Conservation (phyloP, 1,284 basidiomycete genomes). For the Cutaneotrichosporon dermatis region DNA sequence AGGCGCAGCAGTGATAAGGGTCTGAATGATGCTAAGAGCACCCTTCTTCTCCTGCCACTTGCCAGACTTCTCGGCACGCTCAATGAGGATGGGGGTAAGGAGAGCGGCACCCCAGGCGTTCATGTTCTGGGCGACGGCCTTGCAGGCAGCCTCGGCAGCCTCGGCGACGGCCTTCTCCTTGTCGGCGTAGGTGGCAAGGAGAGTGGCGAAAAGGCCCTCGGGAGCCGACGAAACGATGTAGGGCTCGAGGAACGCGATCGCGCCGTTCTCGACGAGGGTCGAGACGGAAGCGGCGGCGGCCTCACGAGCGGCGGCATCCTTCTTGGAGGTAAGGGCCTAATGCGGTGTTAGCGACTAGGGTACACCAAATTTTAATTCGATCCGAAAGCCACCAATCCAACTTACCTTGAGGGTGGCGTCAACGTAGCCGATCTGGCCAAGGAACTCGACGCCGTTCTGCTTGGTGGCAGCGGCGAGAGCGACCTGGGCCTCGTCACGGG, state of each 20-base stretch:
- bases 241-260: conserved; percentile 83
- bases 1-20: conserved; percentile 81
- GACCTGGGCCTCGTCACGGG: conserved; percentile 65
- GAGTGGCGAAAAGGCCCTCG: conserved; percentile 67
- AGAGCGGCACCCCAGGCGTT: conserved; percentile 84
- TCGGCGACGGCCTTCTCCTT: conserved; percentile 68
- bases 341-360: conserved; percentile 4
- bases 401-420: conserved; percentile 70
- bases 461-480: conserved; percentile 68
- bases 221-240: conserved; percentile 66
- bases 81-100: conserved; percentile 71
- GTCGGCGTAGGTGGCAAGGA: conserved; percentile 86
- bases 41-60: conserved; percentile 99
- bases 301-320: conserved; percentile 52
- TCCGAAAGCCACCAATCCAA: neutral
- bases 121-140: conserved; percentile 72
- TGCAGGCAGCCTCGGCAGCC: conserved; percentile 80
- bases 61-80: conserved; percentile 87
- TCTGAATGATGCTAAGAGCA: conserved; percentile 81
- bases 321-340: conserved; percentile 57
- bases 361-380: neutral
- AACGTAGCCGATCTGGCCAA: conserved; percentile 70
- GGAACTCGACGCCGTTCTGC: conserved; percentile 79
- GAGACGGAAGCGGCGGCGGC: conserved; percentile 46
- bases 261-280: conserved; percentile 66